These are phyloP conservation scores for Jatropha podagrica DNA, from an alignment of 441 rosid genomes.

Conservation along the genomic window DNA sequence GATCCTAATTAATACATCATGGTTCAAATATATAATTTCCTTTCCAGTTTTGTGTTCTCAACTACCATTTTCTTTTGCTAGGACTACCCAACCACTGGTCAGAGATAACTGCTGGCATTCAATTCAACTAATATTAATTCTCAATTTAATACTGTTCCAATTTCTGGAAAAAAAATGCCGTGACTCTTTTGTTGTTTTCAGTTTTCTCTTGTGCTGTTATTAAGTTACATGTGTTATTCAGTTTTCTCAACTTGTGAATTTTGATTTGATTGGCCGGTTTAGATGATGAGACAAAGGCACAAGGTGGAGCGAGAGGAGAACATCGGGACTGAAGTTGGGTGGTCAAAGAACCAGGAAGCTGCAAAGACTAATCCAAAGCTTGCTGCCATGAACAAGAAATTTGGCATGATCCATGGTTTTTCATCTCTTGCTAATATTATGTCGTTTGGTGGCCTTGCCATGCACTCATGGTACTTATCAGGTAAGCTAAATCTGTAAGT, in stretches of 20 bases:
- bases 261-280: conserved; percentile 17
- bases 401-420: conserved; percentile 79
- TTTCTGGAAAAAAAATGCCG: neutral
- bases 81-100: neutral
- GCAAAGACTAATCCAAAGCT: conserved; percentile 73
- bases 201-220: neutral
- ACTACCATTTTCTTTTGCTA: neutral
- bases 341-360: conserved; percentile 66
- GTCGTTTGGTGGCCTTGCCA: conserved; percentile 73
- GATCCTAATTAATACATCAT: neutral
- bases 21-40: neutral
- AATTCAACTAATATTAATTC: neutral
- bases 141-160: neutral
- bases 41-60: neutral
- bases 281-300: conserved; percentile 93
- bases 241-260: conserved; percentile 5
- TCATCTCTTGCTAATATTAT: conserved; percentile 75
- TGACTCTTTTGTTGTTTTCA: neutral
- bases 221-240: neutral
- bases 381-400: conserved; percentile 86
- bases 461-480: conserved; percentile 85
- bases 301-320: conserved; percentile 68
- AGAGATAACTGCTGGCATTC: neutral
- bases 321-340: conserved; percentile 66
- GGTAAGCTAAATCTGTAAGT: conserved; percentile 65